A percentile compares a stretch with the other conserved stretches of the same genome.
Evolutionary conservation across 768 basidiomycete species (phyloP).

Genomic region (Imleria badia): DNA sequence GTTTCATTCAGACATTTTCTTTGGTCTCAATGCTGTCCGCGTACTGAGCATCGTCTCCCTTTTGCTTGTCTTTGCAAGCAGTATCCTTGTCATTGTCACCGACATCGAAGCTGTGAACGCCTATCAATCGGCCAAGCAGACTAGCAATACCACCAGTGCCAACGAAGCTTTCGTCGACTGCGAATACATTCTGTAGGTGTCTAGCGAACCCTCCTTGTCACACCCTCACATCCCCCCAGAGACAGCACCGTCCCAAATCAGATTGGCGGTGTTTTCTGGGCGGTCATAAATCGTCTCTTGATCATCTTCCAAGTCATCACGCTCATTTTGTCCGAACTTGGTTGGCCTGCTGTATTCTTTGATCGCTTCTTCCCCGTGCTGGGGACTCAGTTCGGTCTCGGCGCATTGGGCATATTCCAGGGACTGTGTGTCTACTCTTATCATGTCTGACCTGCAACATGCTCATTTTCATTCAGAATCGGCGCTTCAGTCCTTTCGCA

Average conservation of each 20-base stretch:
- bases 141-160: conserved; percentile 31
- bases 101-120: conserved; percentile 75
- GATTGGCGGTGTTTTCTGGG: conserved; percentile 89
- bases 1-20: conserved; percentile 52
- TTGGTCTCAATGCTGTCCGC: conserved; percentile 77
- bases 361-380: conserved; percentile 84
- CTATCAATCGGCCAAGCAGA: conserved; percentile 47
- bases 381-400: conserved; percentile 80
- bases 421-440: conserved; percentile 56
- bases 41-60: conserved; percentile 77
- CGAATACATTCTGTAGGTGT: conserved; percentile 75
- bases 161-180: conserved; percentile 45
- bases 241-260: conserved; percentile 86
- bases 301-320: conserved; percentile 84
- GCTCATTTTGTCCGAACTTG: conserved; percentile 79
- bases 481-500: conserved; percentile 73
- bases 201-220: background rate
- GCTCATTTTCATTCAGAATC: conserved; percentile 42
- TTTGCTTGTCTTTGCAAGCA: conserved; percentile 77
- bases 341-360: conserved; percentile 80
- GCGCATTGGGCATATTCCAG: conserved; percentile 85
- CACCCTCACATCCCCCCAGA: conserved; percentile 36
- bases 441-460: background rate
- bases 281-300: conserved; percentile 81
- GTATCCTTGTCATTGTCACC: conserved; percentile 67